Percentiles rank a stretch among this genome's conserved stretches.
Conservation (phyloP, 169 alveolate species). For the Cryptosporidium sp. region DNA sequence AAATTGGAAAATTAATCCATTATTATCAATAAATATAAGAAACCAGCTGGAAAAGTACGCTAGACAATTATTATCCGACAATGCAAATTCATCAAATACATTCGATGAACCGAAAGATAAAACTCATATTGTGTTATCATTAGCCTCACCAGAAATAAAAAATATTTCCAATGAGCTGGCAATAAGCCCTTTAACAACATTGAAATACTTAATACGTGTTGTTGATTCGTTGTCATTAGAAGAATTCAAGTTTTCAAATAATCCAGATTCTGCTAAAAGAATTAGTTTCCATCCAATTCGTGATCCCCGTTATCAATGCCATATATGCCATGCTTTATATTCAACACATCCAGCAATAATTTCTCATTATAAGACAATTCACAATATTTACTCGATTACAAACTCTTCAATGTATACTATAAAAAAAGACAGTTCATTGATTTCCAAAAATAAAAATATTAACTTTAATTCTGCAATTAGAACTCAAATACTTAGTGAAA, state of each 20-base stretch:
- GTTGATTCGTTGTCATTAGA: constrained; percentile 59
- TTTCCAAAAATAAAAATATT: constrained; percentile 8
- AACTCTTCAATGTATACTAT: constrained; percentile 63
- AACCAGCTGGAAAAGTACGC: constrained; percentile 61
- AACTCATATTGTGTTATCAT: constrained; percentile 21
- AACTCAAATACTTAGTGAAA: constrained; percentile 47
- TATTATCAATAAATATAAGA: constrained; percentile 21
- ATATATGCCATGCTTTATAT: constrained; percentile 60
- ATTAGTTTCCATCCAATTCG: constrained; percentile 46
- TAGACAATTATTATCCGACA: background rate
- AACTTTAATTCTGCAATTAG: constrained; percentile 19
- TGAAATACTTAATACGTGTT: constrained; percentile 62
- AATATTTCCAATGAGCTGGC: constrained; percentile 37
- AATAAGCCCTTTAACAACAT: constrained; percentile 23
- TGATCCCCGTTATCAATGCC: constrained; percentile 66
- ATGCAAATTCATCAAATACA: background rate
- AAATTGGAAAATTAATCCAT: constrained; percentile 55
- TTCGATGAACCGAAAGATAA: background rate
- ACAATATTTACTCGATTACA: constrained; percentile 37
- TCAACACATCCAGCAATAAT: constrained; percentile 73
- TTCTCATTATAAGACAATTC: constrained; percentile 56
- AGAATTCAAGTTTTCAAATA: background rate
- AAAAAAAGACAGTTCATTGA: background rate
- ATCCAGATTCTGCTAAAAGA: background rate
- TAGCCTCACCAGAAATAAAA: constrained; percentile 70